Conservation (phyloP, 768 basidiomycete species). For the Lentinula detonsa region DNA sequence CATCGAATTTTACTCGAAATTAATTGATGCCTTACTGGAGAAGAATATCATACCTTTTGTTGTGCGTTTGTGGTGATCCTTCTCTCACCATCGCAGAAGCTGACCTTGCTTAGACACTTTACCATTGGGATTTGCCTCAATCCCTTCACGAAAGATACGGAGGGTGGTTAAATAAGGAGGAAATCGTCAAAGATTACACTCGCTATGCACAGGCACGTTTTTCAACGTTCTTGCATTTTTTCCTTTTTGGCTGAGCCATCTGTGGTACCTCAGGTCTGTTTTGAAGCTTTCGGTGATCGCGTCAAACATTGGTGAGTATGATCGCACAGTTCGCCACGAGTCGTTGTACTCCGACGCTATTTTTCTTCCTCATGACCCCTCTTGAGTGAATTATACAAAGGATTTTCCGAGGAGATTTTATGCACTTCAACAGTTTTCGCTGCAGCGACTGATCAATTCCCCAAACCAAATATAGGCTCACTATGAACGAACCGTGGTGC, state of each 20-base stretch:
- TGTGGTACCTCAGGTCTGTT: conserved; percentile 45
- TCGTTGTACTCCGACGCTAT: not conserved
- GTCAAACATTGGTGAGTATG: conserved; percentile 60
- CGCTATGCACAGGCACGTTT: conserved; percentile 47
- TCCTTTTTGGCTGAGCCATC: conserved; percentile 9
- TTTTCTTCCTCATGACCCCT: not conserved
- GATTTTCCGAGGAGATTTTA: not conserved
- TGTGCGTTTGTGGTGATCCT: conserved; percentile 25
- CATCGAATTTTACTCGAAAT: conserved; percentile 60
- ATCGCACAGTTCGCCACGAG: not conserved
- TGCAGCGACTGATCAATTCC: not conserved
- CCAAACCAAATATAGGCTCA: conserved; percentile 38
- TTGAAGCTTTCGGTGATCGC: conserved; percentile 68
- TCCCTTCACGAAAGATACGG: conserved; percentile 67
- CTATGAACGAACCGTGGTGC: conserved; percentile 75
- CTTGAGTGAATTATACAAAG: not conserved
- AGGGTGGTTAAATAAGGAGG: conserved; percentile 70
- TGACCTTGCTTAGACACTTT: conserved; percentile 45
- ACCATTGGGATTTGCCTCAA: conserved; percentile 80
- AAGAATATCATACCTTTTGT: conserved; percentile 65
- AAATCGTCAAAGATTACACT: conserved; percentile 61
- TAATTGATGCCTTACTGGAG: conserved; percentile 63
- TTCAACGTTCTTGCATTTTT: conserved; percentile 8
- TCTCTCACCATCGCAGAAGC: not conserved
- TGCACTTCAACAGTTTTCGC: not conserved